These are phyloP conservation scores for Eruca vesicaria DNA, from an alignment of 441 rosid species.

Conservation along the genomic window DNA sequence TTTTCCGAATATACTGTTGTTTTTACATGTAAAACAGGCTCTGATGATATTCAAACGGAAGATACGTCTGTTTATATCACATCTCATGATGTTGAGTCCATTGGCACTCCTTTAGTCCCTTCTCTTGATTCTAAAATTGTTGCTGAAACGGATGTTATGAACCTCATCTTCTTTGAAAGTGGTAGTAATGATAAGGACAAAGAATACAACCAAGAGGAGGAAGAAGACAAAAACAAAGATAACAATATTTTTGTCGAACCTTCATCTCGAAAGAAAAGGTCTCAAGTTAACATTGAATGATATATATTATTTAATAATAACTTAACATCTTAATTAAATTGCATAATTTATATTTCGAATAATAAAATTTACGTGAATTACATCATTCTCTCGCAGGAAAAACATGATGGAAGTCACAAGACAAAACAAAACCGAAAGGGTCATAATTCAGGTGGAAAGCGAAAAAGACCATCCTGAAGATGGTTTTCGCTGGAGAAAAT, in stretches of 20 bases:
- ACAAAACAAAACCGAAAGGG: not conserved
- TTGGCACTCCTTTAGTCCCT: not conserved
- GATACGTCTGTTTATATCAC: not conserved
- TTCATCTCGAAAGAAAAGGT: conserved; percentile 17
- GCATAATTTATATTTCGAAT: too few relatives aligned
- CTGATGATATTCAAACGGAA: not conserved
- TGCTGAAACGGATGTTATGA: not conserved
- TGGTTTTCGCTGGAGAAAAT: conserved; percentile 33
- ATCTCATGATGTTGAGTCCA: not conserved
- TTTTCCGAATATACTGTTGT: not conserved
- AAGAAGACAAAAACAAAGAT: not conserved
- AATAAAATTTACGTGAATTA: not conserved
- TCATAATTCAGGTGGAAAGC: conserved; percentile 20
- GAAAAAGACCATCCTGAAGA: conserved; percentile 20
- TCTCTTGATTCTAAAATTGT: not conserved
- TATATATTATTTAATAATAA: not conserved
- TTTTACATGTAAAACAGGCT: not conserved
- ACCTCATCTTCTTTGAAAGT: not conserved
- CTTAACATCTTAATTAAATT: too few relatives aligned
- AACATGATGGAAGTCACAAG: not conserved
- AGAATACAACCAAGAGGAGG: not conserved
- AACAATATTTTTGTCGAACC: not conserved
- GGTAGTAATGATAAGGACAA: not conserved
- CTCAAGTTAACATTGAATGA: not conserved
- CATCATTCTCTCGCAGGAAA: not conserved